These are phyloP conservation scores for Arctium minus DNA, from an alignment of 129 eudicot species.

Conservation along the genomic window DNA sequence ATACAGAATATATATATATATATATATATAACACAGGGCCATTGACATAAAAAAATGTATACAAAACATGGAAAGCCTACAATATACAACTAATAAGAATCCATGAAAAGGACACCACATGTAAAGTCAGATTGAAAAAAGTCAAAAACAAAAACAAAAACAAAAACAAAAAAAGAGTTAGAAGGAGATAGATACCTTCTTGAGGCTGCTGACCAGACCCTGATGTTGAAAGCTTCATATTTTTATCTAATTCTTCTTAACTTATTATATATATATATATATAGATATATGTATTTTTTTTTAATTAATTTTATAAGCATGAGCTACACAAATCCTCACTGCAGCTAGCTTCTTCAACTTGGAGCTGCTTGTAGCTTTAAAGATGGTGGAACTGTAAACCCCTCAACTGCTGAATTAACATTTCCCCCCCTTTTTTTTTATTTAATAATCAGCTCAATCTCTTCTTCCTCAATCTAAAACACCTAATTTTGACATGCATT, in stretches of 20 bases:
- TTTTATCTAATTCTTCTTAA: constrained; percentile 7
- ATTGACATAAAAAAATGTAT: constrained; percentile 1
- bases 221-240: constrained; percentile 99
- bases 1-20: not conserved
- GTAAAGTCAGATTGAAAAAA: constrained; percentile 3
- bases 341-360: not conserved
- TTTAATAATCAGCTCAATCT: not conserved
- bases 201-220: constrained; percentile 93
- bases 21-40: not conserved
- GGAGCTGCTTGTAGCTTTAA: not conserved
- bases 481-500: constrained; percentile 19
- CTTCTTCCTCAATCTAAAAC: constrained; percentile 19
- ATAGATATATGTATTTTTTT: not conserved
- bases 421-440: not conserved
- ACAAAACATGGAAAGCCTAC: not conserved
- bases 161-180: not conserved
- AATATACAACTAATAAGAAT: constrained; percentile 1
- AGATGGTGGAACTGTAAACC: not conserved
- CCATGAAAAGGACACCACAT: constrained; percentile 13
- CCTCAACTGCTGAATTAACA: not conserved
- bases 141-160: not conserved
- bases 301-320: not conserved
- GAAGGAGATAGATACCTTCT: constrained; percentile 53
- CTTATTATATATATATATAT: not conserved
- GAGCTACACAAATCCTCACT: not conserved